Evolutionary conservation across 1,139 yeast species (phyloP), one percentile per base, ranked within the genome.

Genomic region (Geotrichum macrosporum): DNA sequence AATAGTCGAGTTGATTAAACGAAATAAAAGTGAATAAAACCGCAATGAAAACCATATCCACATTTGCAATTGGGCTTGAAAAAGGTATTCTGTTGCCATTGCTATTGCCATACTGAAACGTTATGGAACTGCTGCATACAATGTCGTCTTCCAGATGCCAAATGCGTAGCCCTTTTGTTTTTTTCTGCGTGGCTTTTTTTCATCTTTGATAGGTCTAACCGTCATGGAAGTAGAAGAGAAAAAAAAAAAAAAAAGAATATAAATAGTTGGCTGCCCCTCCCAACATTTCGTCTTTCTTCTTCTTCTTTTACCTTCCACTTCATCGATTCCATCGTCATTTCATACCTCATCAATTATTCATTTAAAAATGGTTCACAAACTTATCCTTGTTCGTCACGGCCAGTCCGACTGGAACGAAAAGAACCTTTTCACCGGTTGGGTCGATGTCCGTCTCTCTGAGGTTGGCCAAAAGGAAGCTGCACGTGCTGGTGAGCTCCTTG

Each of bases 341-440:
- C 19, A 4, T 19, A 8, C 10, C 8, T 16, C 13, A 26, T 36
- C 41, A 36, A 24, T 36, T 24, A 31, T 16, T 18, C 15, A 6
- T 16, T n/a, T 27, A 4, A 51, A 35, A 48, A 48, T 51, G 50
- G 50, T 54, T 45, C 64, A 64, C 56, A 65, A 62, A 51, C 59
- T 67, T 46, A 65, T 67, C 47, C 62, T 67, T 46, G 60, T 67
- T 42, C 67, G 97, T 79, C 97, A 89, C 92, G 97, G 97, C 66
- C 96, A 89, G 78, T 85, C 95, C 74, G 96, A 86, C 72, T 89
- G 96, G 96, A 89, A 89, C 73, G 95, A 87, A 73, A 86, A 86
- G 79, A 89, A 92, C 80, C 78, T 89, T 63, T 92, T 92, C 82
- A 89, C 97, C 70, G 98, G 98, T 66, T 92, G 98, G 98, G 96